Evolutionary conservation across 208 protist species (phyloP).

Genomic region (Cochliopodium minus): DNA sequence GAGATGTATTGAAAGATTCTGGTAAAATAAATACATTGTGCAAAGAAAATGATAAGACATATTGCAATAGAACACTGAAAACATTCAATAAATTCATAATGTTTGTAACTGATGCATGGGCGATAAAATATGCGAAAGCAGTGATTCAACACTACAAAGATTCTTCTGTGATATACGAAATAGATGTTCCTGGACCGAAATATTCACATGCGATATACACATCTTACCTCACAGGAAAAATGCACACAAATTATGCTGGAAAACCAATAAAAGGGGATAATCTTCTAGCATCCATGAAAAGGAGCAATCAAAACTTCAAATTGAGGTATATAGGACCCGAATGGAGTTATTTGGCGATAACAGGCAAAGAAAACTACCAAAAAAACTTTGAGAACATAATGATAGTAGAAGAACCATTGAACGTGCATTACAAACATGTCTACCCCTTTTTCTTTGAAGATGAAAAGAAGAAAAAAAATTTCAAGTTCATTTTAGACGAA

Average conservation of each 20-base stretch:
- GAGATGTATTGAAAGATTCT: too few relatives aligned
- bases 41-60: too few relatives aligned
- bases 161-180: neutral
- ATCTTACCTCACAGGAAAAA: neutral
- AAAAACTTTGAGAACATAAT: neutral
- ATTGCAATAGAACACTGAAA: too few relatives aligned
- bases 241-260: slow-evolving; percentile 8
- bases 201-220: slow-evolving; percentile 10
- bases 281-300: neutral
- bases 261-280: slow-evolving; percentile 5
- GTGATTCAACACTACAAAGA: neutral
- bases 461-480: neutral
- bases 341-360: slow-evolving; percentile 2
- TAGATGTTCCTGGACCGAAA: slow-evolving; percentile 8
- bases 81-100: slow-evolving; percentile 1
- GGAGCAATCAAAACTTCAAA: neutral
- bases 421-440: neutral
- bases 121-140: neutral
- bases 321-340: slow-evolving; percentile 7
- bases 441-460: neutral
- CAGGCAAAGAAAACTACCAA: neutral
- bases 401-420: neutral
- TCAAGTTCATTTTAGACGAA: neutral
- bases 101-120: slow-evolving; percentile 1
- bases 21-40: too few relatives aligned